Conservation (phyloP, 2,329 filamentous ascomycete genomes). For the Zymoseptoria ardabiliae region DNA sequence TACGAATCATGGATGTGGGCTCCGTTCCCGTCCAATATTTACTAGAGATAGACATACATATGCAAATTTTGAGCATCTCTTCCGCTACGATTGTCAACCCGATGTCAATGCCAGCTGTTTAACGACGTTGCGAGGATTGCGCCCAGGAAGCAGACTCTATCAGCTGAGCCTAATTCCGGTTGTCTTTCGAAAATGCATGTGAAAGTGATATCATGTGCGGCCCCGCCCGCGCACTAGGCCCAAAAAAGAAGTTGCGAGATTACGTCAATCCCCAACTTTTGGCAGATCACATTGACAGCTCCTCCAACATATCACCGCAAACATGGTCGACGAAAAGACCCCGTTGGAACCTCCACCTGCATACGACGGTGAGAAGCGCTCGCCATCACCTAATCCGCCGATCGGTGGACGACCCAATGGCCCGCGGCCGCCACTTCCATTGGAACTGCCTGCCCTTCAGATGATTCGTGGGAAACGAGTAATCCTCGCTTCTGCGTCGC, state of each 20-base stretch:
- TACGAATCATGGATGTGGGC: background rate
- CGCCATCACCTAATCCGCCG: background rate
- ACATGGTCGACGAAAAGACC: constrained; percentile 28
- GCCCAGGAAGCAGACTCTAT: no score
- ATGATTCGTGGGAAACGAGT: constrained; percentile 71
- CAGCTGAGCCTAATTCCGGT: no score
- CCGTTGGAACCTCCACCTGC: constrained; percentile 39
- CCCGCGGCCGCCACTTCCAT: constrained; percentile 52
- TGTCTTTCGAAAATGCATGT: no score
- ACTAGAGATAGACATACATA: background rate
- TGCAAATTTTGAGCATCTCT: background rate
- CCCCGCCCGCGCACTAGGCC: background rate
- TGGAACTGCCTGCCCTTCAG: constrained; percentile 72
- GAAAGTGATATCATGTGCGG: background rate
- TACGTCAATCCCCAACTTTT: background rate
- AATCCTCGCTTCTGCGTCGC: constrained; percentile 85
- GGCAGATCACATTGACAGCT: background rate
- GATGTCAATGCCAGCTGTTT: background rate
- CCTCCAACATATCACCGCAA: background rate
- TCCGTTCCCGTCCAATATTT: background rate
- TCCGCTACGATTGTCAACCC: background rate
- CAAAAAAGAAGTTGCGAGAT: background rate
- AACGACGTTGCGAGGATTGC: no score
- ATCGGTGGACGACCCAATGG: constrained; percentile 16
- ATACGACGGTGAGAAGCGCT: constrained; percentile 27